A percentile compares a stretch with the other conserved stretches of the same genome.
Evolutionary conservation across 2,329 filamentous ascomycete species (phyloP).

Genomic region (Calonectria henricotiae): DNA sequence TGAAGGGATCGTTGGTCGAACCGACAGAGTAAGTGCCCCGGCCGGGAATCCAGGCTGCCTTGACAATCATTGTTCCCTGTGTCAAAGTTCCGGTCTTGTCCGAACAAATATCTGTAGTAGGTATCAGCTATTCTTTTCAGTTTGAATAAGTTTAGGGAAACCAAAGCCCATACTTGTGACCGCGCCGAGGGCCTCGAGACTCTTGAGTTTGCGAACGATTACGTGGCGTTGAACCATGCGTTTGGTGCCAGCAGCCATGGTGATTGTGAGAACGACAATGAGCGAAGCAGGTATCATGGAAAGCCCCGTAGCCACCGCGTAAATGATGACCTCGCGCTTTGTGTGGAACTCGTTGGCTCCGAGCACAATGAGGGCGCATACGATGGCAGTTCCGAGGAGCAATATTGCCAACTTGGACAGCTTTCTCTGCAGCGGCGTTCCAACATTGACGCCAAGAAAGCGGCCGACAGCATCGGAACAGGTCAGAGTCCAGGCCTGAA

Average conservation of each 20-base stretch:
- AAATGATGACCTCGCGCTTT: slow-evolving; percentile 73
- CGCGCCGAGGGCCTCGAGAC: slow-evolving; percentile 72
- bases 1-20: slow-evolving; percentile 70
- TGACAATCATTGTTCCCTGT: slow-evolving; percentile 70
- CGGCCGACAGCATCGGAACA: slow-evolving; percentile 71
- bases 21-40: slow-evolving; percentile 66
- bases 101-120: slow-evolving; percentile 66
- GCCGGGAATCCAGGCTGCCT: slow-evolving; percentile 68
- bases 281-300: slow-evolving; percentile 70
- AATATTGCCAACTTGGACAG: slow-evolving; percentile 78
- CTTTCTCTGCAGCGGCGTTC: slow-evolving; percentile 80
- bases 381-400: slow-evolving; percentile 77
- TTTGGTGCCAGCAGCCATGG: slow-evolving; percentile 71
- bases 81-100: slow-evolving; percentile 73
- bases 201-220: slow-evolving; percentile 68
- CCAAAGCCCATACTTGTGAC: slow-evolving; percentile 62
- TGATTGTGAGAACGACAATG: slow-evolving; percentile 71
- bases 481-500: slow-evolving; percentile 60
- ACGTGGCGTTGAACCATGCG: slow-evolving; percentile 70
- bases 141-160: slow-evolving; percentile 14
- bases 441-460: slow-evolving; percentile 79
- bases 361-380: slow-evolving; percentile 80
- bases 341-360: slow-evolving; percentile 74
- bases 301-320: slow-evolving; percentile 65
- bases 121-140: slow-evolving; percentile 35